Evolutionary conservation across 805 yeast genomes (phyloP), one percentile per base, ranked within the genome.

Genomic region (Huiozyma naganishii): DNA sequence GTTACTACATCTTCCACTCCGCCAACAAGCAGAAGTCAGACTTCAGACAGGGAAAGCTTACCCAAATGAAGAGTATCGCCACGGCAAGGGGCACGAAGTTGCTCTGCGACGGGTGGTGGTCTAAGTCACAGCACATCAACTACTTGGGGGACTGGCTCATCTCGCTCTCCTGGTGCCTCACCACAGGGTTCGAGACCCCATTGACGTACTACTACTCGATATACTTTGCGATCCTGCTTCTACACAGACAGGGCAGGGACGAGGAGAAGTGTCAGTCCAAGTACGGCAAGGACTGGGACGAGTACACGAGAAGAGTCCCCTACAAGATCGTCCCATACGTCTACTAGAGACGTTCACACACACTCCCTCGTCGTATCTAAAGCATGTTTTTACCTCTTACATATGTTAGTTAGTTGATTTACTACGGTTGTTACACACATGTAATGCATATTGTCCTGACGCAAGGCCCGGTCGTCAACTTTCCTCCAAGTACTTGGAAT

Each of bases 31-130:
- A 92, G 61, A 92, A 92, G 67, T 78, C 87, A 27, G 73, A 75
- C 30, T 92, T 92, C 70, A 81, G 83, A 65, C 76, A 75, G 49
- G 95, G 95, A 11, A 75, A 81, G 52, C 71, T 88, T 45, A 64
- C 71, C 36, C 79, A 85, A 57, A 67, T 87, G 65, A 73, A 77
- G 48, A 79, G 76, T 43, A 83, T 92, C 46, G 67, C 75, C 49
- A 82, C 97, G 0, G 68, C 73, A 29, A 76, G 83, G 11, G 95
- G 95, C 1, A 81, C 95, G 27, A 83, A 77, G 57, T 72, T 92
- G 50, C 67, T 92, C 38, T 75, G 79, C 43, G 92, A 87, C 55
- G 96, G 97, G 3, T 92, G 97, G 98, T 92, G 98, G 98, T 83
- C 83, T 2, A 62, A 71, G 13, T 79, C 95, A 6, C 95, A 95